Evolutionary conservation across 164 flowering plant genomes (phyloP), one percentile per base, ranked within the genome.

Genomic region (Taxillus chinensis): DNA sequence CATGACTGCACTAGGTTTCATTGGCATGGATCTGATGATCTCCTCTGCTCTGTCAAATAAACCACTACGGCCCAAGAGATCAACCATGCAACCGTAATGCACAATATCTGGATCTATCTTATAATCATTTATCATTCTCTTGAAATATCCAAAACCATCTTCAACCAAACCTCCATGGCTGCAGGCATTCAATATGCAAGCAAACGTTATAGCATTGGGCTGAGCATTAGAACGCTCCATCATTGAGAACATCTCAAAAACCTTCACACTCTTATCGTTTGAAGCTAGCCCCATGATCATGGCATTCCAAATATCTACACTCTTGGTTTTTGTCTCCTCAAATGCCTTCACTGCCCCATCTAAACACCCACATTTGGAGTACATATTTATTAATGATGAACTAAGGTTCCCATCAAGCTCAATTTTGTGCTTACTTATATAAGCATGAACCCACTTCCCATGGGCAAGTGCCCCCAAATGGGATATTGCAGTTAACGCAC

Each of bases 401-500:
- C 52, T n/a, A 49, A 49, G 52, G 52, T 49, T 49, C 52, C 13
- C 52, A 49, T 49, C 52, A 49, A 49, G 12, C 52, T 49, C 52
- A 49, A 12, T 49, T 49, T n/a, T 12, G 14, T 12, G 14, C 52
- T 49, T 49, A 1, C 52, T 49, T 12, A 9, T 49, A 49, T 49
- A 49, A 7, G 52, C 52, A 49, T 49, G 52, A 49, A 49, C 14
- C 52, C 52, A 49, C 52, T 9, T 49, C 13, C 52, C 52, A 4
- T 49, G 52, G 14, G 52, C 52, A 49, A 49, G 52, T 49, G 52
- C 52, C 10, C 52, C 52, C 52, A 49, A 49, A 49, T 49, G 52
- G 52, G 52, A 12, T 9, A 12, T n/a, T 49, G 52, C 52, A 49
- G 52, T 49, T 49, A 49, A 49, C 10, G 13, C 52, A 49, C 52